Evolutionary conservation across 352 stramenopile genomes (phyloP), one percentile per base, ranked within the genome.

Genomic region (Globisporangium irregulare): DNA sequence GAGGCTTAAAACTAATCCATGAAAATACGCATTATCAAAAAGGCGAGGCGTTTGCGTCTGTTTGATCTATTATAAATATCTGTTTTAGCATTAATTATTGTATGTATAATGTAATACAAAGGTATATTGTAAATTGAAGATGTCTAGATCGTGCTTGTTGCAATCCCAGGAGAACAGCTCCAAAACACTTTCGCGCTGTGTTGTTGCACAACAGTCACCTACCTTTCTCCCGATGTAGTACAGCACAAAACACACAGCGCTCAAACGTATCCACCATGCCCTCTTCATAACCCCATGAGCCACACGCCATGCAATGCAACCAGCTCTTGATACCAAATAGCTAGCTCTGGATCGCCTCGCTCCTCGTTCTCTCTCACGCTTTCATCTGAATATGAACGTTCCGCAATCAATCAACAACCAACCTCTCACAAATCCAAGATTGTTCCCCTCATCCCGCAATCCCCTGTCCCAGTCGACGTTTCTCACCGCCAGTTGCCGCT

Each of bases 381-480:
- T 18, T n/a, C 50, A 24, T 51, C 43, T 51, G 43, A 10, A 20
- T 22, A 22, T 22, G 43, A 24, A 12, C 8, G 18, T 51, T 51
- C 43, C 43, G 56, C 56, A 62, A 50, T 62, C 56, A 48, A 62
- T 50, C 56, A 50, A 24, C 32, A 38, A 18, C 14, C 25, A n/a
- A 18, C 54, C 55, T 59, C 53, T 59, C 53, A 59, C 29, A 20
- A 8, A 8, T 4, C 1, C 32, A 38, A 38, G 32, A 8, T 15
- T 20, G 12, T 41, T 29, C 9, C 46, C 61, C 46, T 59, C n/a
- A 59, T 66, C 5, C 5, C 4, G 46, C 61, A 66, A 66, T 46
- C 5, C 6, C 12, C 4, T 20, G 46, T 43, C 25, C n/a, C 22
- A 54, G 24, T 22, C 1, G 3, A 14, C 1, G 18, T 27, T 51